These are phyloP conservation scores for Carex parvula DNA, from an alignment of 176 grass and related monocot species.

Conservation along the genomic window DNA sequence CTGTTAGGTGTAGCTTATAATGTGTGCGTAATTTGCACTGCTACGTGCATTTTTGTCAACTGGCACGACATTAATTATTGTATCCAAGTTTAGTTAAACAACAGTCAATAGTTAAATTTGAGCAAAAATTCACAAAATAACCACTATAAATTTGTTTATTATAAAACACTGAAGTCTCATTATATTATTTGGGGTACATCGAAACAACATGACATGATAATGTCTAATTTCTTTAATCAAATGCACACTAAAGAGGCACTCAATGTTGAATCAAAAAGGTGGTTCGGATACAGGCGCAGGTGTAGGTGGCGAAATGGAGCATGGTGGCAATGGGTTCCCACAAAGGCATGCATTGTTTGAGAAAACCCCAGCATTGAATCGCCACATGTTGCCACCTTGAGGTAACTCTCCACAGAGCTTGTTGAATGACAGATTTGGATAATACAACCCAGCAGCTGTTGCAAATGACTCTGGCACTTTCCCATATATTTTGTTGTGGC, in stretches of 20 bases:
- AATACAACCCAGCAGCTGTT: not conserved
- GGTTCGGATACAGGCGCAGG: not conserved
- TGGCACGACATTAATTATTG: no score
- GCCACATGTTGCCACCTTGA: not conserved
- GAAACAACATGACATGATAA: not conserved
- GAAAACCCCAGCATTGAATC: not conserved
- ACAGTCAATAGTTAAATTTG: no score
- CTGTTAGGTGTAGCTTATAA: no score
- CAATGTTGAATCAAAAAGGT: not conserved
- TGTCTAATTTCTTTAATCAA: not conserved
- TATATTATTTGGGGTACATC: not conserved
- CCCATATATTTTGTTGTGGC: conserved; percentile 17
- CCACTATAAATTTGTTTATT: not conserved
- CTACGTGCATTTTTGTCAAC: no score
- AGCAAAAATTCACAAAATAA: not conserved
- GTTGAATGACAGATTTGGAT: not conserved
- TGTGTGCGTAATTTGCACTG: no score
- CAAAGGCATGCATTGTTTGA: not conserved
- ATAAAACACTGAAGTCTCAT: not conserved
- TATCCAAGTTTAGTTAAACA: no score
- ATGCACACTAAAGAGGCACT: not conserved
- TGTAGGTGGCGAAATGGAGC: not conserved
- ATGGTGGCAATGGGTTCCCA: not conserved
- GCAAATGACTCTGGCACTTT: conserved; percentile 16
- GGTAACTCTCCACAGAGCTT: conserved; percentile 1